These are phyloP conservation scores for Phlyctochytrium bullatum DNA, from an alignment of 192 early-diverging fungal species.

Conservation along the genomic window DNA sequence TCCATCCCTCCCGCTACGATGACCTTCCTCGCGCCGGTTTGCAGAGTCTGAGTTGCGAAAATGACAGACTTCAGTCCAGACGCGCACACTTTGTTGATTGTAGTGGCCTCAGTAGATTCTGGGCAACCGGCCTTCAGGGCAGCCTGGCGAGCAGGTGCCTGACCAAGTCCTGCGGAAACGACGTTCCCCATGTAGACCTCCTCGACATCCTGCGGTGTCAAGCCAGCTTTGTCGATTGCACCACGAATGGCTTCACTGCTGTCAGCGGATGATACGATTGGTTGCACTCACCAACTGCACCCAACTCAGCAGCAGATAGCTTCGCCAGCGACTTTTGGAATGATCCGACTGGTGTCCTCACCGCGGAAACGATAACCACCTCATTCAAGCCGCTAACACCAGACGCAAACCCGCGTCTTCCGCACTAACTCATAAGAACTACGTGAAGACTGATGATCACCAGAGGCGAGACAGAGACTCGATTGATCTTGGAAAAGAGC, in stretches of 20 bases:
- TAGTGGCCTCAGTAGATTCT: constrained; percentile 85
- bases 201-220: constrained; percentile 37
- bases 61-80: constrained; percentile 97
- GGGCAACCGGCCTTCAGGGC: constrained; percentile 78
- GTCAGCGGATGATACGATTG: too few species aligned
- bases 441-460: too few species aligned
- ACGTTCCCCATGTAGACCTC: constrained; percentile 98
- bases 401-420: background rate
- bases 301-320: constrained; percentile 81
- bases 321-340: constrained; percentile 87
- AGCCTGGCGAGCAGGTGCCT: constrained; percentile 92
- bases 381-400: constrained; percentile 25
- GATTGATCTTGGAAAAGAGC: too few species aligned
- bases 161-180: constrained; percentile 81
- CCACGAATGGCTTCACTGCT: constrained; percentile 81
- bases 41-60: constrained; percentile 82
- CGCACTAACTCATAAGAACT: too few species aligned
- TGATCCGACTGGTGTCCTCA: constrained; percentile 88
- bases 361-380: constrained; percentile 67
- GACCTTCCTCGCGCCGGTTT: constrained; percentile 70
- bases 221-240: constrained; percentile 80
- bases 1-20: constrained; percentile 97
- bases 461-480: too few species aligned
- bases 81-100: constrained; percentile 98
- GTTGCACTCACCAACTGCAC: constrained; percentile 41